Conservation (phyloP, 2,329 filamentous ascomycete species). For the Setomelanomma holmii region DNA sequence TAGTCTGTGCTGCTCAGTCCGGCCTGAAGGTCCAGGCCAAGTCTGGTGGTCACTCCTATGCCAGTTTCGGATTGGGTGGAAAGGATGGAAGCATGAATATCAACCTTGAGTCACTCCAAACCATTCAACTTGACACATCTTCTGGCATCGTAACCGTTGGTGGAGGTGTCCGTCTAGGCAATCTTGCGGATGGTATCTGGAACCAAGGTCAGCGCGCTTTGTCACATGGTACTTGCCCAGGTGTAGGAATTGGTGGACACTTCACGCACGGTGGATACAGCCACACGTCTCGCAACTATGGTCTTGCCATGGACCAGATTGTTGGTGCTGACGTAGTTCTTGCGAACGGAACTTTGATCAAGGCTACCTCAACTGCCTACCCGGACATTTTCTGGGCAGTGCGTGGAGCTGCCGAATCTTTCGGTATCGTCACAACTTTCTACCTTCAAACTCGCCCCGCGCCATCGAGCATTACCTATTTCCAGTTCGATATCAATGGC, state of each 20-base stretch:
- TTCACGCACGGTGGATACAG: conserved; percentile 47
- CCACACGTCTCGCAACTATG: conserved; percentile 45
- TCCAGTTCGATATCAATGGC: conserved; percentile 31
- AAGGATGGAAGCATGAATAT: conserved; percentile 59
- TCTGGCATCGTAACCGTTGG: conserved; percentile 55
- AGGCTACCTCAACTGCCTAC: conserved; percentile 41
- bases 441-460: conserved; percentile 44
- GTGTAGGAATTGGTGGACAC: conserved; percentile 48
- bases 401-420: conserved; percentile 51
- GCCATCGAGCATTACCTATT: conserved; percentile 37
- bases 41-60: conserved; percentile 71
- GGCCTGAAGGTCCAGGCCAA: conserved; percentile 65
- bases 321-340: conserved; percentile 48
- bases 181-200: conserved; percentile 44
- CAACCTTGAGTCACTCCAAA: conserved; percentile 56
- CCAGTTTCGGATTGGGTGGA: conserved; percentile 58
- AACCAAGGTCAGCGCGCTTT: conserved; percentile 51
- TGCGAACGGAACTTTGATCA: conserved; percentile 48
- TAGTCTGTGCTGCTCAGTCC: conserved; percentile 63
- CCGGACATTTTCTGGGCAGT: conserved; percentile 53
- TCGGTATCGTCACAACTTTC: conserved; percentile 50
- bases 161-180: conserved; percentile 58
- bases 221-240: conserved; percentile 62
- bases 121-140: conserved; percentile 50
- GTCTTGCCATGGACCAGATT: conserved; percentile 46